phyloP scores from a whole-genome alignment of 257 asterid species.

The Gentiana macrophylla region DNA sequence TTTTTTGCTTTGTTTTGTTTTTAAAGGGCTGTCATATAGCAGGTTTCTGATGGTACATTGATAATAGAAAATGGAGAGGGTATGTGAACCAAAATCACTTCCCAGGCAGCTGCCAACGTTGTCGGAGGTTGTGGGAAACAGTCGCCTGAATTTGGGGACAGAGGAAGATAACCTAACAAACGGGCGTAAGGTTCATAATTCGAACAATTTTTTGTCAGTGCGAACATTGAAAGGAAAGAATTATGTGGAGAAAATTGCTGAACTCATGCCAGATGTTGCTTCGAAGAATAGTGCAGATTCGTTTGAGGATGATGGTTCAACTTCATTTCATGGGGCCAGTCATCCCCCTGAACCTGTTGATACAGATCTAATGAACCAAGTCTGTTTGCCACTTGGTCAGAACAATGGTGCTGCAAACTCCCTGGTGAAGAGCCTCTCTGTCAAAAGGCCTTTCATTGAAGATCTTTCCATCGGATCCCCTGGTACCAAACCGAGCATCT shows the following conservation, averaged over 20 bases:
- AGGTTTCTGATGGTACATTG: slow-evolving; percentile 44
- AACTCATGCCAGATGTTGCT: slow-evolving; percentile 31
- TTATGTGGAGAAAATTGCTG: slow-evolving; percentile 34
- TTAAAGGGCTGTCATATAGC: background rate
- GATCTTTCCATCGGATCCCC: slow-evolving; percentile 51
- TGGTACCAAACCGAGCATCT: slow-evolving; percentile 19
- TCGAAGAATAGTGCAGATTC: slow-evolving; percentile 36
- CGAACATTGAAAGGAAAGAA: slow-evolving; percentile 49
- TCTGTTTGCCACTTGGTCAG: slow-evolving; percentile 55
- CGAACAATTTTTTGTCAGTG: slow-evolving; percentile 21
- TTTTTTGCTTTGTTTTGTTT: background rate
- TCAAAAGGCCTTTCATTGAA: slow-evolving; percentile 48
- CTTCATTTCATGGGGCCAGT: slow-evolving; percentile 73
- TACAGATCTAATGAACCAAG: slow-evolving; percentile 58
- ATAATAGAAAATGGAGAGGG: slow-evolving; percentile 49
- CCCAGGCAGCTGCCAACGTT: slow-evolving; percentile 40
- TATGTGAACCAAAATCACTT: slow-evolving; percentile 34
- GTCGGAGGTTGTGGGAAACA: slow-evolving; percentile 7
- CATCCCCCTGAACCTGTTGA: slow-evolving; percentile 86
- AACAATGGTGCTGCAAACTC: slow-evolving; percentile 39
- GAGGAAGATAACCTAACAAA: slow-evolving; percentile 30
- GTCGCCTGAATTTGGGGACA: slow-evolving; percentile 24
- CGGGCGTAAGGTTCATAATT: slow-evolving; percentile 25
- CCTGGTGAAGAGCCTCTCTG: slow-evolving; percentile 38
- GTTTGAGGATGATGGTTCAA: slow-evolving; percentile 50